Evolutionary conservation across 169 alveolate species (phyloP), one percentile per base, ranked within the genome.

Genomic region (Blepharisma undulans): DNA sequence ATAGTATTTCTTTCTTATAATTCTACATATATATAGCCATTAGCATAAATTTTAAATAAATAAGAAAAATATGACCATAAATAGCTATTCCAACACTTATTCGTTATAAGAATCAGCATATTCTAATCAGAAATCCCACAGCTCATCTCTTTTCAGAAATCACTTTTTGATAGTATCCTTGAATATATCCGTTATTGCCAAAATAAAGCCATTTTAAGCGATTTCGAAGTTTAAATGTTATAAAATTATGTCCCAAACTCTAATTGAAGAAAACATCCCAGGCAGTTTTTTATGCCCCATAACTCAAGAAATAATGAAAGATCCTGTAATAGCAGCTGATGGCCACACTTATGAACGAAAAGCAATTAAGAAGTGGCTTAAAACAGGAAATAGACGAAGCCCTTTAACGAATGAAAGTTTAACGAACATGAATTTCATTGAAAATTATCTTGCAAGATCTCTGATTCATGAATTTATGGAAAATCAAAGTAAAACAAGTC

Each of bases 331-430:
- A 27, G 79, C 94, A 16, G 88, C 93, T 59, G 91, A 92, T 80
- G 96, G 96, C 21, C 92, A 88, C 59, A 85, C 92, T 87, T 93
- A 86, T 89, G 96, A 93, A 86, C 92, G 88, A 72, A 72, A 90
- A 71, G 92, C 92, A 59, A 92, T 93, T 74, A 76, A 77, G 66
- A 85, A 76, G 2, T 93, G 96, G 96, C 77, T 93, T 27, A n/a
- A 27, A 21, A 87, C 92, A 21, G 93, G 93, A 2, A 21, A 87
- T 18, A 91, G 93, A 25, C 84, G 90, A 66, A 21, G 25, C 16
- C 84, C 90, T 36, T 72, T 86, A 25, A 18, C 90, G 60, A 36
- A 27, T 71, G 72, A 86, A 66, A 19, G 72, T 72, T n/a, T 86
- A 30, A 21, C 66, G 66, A 48, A 48, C 66, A 48, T 48, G 66